These are phyloP conservation scores for Casaregolazyma lundiana DNA, from an alignment of 1,139 yeast species.

Conservation along the genomic window DNA sequence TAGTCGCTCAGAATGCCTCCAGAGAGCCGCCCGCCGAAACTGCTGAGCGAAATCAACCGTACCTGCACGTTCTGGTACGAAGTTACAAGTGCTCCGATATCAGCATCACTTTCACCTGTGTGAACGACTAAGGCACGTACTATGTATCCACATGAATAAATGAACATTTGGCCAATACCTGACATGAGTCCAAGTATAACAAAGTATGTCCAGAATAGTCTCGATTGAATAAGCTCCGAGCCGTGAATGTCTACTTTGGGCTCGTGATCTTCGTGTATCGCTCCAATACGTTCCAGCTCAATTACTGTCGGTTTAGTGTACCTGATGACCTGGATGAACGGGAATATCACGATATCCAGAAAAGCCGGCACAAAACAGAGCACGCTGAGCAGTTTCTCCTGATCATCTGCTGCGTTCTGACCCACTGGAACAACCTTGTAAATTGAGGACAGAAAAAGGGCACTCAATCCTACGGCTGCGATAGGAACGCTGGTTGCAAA, in stretches of 20 bases:
- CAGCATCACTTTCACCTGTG: constrained; percentile 13
- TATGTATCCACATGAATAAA: constrained; percentile 68
- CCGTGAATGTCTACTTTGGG: constrained; percentile 26
- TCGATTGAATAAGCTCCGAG: constrained; percentile 21
- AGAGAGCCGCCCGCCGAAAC: constrained; percentile 62
- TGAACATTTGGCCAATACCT: constrained; percentile 75
- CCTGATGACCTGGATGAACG: constrained; percentile 22
- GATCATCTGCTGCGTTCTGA: constrained; percentile 13
- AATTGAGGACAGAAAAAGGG: constrained; percentile 35
- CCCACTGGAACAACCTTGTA: constrained; percentile 10
- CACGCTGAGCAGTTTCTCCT: constrained; percentile 26
- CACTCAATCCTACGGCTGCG: constrained; percentile 42
- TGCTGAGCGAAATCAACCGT: constrained; percentile 60
- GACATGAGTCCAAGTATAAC: constrained; percentile 57
- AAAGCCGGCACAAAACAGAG: constrained; percentile 31
- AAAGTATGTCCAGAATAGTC: constrained; percentile 37
- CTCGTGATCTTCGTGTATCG: constrained; percentile 1
- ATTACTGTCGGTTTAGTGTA: background rate
- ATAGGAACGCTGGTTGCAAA: constrained; percentile 39
- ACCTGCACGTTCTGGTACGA: constrained; percentile 68
- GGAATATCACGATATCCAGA: constrained; percentile 25
- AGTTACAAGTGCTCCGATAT: constrained; percentile 20
- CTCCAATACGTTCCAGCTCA: constrained; percentile 5
- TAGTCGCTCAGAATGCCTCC: constrained; percentile 68
- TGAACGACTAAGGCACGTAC: constrained; percentile 45